These are phyloP conservation scores for Physocladia obscura DNA, from an alignment of 192 early-diverging fungal genomes.

Conservation along the genomic window DNA sequence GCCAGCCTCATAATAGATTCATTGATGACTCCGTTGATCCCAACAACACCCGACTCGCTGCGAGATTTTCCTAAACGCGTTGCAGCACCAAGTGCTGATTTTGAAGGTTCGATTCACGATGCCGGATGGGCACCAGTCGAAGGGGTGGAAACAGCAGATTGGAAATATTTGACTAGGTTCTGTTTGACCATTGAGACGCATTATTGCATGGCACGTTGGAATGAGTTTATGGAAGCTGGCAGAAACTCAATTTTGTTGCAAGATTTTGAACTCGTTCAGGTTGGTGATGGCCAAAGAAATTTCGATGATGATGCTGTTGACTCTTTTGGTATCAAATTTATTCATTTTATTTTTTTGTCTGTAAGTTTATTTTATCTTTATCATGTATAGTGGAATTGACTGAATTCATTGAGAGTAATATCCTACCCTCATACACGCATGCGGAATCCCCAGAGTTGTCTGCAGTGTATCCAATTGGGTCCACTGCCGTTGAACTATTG, in stretches of 20 bases:
- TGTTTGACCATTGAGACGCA: constrained; percentile 12
- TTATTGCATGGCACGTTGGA: constrained; percentile 14
- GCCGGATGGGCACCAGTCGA: neutral
- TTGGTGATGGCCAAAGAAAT: constrained; percentile 2
- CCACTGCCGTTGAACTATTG: constrained; percentile 7
- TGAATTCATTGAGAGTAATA: neutral
- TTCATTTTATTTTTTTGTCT: neutral
- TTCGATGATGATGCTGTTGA: neutral
- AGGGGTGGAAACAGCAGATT: neutral
- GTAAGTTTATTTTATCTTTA: neutral
- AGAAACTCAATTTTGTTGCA: neutral
- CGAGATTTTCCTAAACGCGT: neutral
- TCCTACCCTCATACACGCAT: neutral
- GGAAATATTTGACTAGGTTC: constrained; percentile 19
- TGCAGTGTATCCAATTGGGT: neutral
- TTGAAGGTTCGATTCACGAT: neutral
- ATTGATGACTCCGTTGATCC: neutral
- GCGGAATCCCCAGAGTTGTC: neutral
- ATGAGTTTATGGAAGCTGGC: neutral
- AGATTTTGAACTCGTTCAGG: neutral
- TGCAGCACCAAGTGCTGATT: neutral
- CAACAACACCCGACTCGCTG: constrained; percentile 1
- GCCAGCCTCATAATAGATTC: constrained; percentile 10
- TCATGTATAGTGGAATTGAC: neutral
- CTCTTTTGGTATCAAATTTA: neutral